Base-by-base conservation (phyloP, 306 rosid genomes). In the Acacia confusa region DNA sequence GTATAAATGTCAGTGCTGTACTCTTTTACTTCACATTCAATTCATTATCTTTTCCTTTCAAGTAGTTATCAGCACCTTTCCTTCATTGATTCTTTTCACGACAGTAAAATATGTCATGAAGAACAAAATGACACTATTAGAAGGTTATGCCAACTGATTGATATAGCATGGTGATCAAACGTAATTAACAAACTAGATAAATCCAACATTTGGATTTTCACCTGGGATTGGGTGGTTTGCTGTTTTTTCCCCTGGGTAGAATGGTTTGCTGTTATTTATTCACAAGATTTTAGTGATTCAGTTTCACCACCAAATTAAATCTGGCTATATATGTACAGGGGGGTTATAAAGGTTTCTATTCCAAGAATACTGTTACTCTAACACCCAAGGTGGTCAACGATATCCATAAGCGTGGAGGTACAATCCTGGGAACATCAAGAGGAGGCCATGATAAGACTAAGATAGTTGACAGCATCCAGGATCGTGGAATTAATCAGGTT, bases 401-500 rank as follows among this genome's bases (percentile, higher is more conserved):
- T 81, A 95, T 95, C 80, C 99, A 95, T 87, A 95, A 95, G 82
- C 97, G 97, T 16, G 98, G 99, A 24, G 98, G 98, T 81, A 95
- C 99, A 7, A 78, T 92, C 75, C 89, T 95, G 74, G 97, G 98
- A 67, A 88, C 99, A 28, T 95, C 99, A 34, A 84, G 99, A 80
- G 99, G 99, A 17, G 99, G 99, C 57, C 97, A 95, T 81, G 93
- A 92, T 81, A 95, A 87, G 38, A 74, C 87, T 68, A 95, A 95
- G 89, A 95, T 95, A 34, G 99, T 93, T 84, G 99, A 90, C 84
- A 93, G 99, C 89, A 95, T 95, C 86, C 93, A 95, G 83, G 96
- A 90, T 79, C 92, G 97, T 36, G 97, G 97, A 69, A 95, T 95
- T 75, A 95, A 95, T 84, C 99, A 95, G 97, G 99, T 93, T 70